A percentile compares a stretch with the other conserved stretches of the same genome.
Conservation (phyloP, 2,329 filamentous ascomycete genomes). For the Diaporthe sp. region DNA sequence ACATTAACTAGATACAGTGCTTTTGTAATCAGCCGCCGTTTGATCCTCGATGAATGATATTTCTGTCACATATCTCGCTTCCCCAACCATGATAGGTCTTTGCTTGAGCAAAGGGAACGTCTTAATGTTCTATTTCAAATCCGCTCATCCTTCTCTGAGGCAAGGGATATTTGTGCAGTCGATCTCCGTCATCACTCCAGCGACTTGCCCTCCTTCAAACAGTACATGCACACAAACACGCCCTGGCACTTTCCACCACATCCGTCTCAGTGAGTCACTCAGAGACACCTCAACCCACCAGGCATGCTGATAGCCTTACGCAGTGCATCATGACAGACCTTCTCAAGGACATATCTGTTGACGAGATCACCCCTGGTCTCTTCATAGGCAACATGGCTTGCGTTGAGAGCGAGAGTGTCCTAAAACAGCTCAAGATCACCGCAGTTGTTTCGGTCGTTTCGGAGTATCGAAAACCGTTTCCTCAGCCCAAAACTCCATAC, state of each 20-base stretch:
- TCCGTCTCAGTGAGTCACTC: not conserved
- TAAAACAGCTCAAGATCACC: constrained; percentile 41
- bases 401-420: constrained; percentile 31
- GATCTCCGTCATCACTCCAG: not conserved
- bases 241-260: not conserved
- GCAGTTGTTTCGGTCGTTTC: constrained; percentile 43
- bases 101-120: no score
- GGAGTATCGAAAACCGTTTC: not conserved
- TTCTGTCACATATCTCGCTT: not conserved
- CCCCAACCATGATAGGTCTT: no score
- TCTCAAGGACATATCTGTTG: constrained; percentile 22
- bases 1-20: not conserved
- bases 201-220: no score
- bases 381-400: constrained; percentile 42
- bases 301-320: not conserved
- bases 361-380: constrained; percentile 42
- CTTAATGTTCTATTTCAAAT: no score
- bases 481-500: not conserved
- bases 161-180: not conserved
- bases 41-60: not conserved
- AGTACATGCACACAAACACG: not conserved
- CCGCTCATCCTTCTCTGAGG: no score
- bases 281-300: no score
- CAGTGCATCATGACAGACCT: not conserved
- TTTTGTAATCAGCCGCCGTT: not conserved